Evolutionary conservation across 179 eudicot species (phyloP), one percentile per base, ranked within the genome.

Genomic region (Actinidia arguta): DNA sequence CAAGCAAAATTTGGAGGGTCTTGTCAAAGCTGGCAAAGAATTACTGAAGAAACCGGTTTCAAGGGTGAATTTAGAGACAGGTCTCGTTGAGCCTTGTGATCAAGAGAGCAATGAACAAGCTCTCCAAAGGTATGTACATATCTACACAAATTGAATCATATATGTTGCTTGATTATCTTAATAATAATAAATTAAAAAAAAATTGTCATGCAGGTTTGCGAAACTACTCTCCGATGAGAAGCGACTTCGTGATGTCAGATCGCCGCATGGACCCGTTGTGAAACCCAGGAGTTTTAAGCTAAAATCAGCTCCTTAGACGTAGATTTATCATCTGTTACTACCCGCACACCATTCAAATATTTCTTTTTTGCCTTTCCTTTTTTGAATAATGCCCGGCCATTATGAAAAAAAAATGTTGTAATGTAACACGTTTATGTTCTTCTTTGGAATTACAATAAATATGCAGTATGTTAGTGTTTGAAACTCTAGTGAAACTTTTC

Each of bases 171-270:
- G 47, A 72, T 27, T 25, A 4, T 54, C 3, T 12, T 1, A 64
- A 48, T 48, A 27, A 8, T 13, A 8, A 22, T 48, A 14, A 25
- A 64, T 6, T 13, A 42, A 10, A 12, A 2, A 11, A 4, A 11
- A 14, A 44, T 11, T 44, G 8, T 84, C 18, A 9, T 66, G 70
- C 82, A 88, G 91, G 84, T 75, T 88, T 83, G 91, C 91, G 62
- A 84, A 88, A 75, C 5, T 84, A 9, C 85, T 88, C 10, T 88
- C 87, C 0, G 47, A 80, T 3, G 91, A 88, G 82, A 87, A 78
- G 82, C 85, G 69, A 72, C 72, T 80, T 31, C 88, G 86, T 14
- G 76, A 79, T 69, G 25, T 42, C 4, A 82, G 81, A 68, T 80
- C 80, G 0, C 82, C 87, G 31, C 59, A 22, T n/a, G 78, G 51